Evolutionary conservation across 1,284 basidiomycete genomes (phyloP).

Genomic region (Leccinum griseonigrum): DNA sequence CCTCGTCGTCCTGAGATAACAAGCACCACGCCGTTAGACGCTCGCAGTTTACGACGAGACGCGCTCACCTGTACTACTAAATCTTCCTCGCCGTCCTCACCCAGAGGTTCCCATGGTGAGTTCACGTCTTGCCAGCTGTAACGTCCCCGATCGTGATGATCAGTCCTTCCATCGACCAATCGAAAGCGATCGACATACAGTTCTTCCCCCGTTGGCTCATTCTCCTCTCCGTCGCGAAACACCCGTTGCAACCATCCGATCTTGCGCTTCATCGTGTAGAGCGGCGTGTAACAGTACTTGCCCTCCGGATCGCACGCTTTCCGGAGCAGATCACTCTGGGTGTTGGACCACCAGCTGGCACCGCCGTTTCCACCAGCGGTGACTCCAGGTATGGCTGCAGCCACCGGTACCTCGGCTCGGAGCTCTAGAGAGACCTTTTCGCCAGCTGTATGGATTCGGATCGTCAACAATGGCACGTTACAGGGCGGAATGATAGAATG

Average conservation of each 20-base stretch:
- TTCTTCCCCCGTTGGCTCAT: not conserved
- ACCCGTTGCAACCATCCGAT: not conserved
- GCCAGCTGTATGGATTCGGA: constrained; percentile 12
- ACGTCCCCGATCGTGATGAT: not conserved
- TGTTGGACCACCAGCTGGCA: constrained; percentile 21
- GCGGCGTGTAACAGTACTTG: constrained; percentile 23
- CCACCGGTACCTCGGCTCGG: constrained; percentile 7
- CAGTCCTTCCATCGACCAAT: not conserved
- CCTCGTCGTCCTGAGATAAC: not conserved
- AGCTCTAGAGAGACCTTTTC: constrained; percentile 27
- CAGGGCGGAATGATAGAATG: not conserved
- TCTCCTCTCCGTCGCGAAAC: constrained; percentile 12
- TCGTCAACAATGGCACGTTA: not conserved
- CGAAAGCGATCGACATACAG: constrained; percentile 7
- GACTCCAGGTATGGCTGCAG: constrained; percentile 3
- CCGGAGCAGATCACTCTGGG: constrained; percentile 17
- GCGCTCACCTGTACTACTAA: constrained; percentile 12
- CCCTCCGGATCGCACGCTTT: constrained; percentile 12
- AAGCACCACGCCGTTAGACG: not conserved
- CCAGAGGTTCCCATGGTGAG: constrained; percentile 23
- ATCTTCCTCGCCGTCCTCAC: constrained; percentile 28
- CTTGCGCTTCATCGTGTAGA: constrained; percentile 22
- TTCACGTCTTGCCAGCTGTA: constrained; percentile 22
- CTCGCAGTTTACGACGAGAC: not conserved
- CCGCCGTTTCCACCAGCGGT: constrained; percentile 3